Conservation (phyloP, 2,329 filamentous ascomycete species). For the Fusarium globosum region DNA sequence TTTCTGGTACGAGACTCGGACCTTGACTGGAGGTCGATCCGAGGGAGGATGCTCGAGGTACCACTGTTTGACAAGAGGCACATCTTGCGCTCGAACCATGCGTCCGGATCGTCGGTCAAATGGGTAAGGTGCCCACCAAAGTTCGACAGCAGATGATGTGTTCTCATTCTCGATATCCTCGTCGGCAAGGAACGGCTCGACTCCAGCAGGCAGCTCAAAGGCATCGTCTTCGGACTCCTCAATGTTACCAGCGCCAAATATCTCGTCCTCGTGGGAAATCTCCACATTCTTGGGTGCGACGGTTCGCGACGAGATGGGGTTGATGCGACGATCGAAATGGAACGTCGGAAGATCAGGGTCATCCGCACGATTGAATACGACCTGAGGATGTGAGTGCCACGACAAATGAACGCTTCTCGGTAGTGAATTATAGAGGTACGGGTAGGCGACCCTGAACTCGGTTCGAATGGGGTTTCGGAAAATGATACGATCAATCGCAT, state of each 20-base stretch:
- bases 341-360: conserved; percentile 92
- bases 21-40: conserved; percentile 89
- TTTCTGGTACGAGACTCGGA: conserved; percentile 98
- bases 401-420: conserved; percentile 92
- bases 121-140: conserved; percentile 99
- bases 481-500: conserved; percentile 98
- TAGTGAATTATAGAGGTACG: conserved; percentile 95
- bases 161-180: conserved; percentile 90
- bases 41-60: conserved; percentile 95
- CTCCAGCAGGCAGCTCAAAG: conserved; percentile 82
- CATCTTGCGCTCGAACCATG: conserved; percentile 97
- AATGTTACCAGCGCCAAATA: conserved; percentile 85
- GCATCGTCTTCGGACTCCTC: conserved; percentile 81
- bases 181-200: conserved; percentile 89
- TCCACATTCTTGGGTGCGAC: conserved; percentile 96
- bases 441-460: conserved; percentile 94
- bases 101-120: conserved; percentile 93
- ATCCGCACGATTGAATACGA: conserved; percentile 89
- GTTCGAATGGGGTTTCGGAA: conserved; percentile 95
- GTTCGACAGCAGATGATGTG: conserved; percentile 87
- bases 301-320: conserved; percentile 94
- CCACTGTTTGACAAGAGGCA: conserved; percentile 97
- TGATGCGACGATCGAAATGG: conserved; percentile 97
- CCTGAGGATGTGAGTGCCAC: conserved; percentile 94
- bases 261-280: conserved; percentile 89